Percentiles rank a stretch among this genome's conserved stretches.
Evolutionary conservation across 306 rosid genomes (phyloP).

Genomic region (Begonia peltatifolia): DNA sequence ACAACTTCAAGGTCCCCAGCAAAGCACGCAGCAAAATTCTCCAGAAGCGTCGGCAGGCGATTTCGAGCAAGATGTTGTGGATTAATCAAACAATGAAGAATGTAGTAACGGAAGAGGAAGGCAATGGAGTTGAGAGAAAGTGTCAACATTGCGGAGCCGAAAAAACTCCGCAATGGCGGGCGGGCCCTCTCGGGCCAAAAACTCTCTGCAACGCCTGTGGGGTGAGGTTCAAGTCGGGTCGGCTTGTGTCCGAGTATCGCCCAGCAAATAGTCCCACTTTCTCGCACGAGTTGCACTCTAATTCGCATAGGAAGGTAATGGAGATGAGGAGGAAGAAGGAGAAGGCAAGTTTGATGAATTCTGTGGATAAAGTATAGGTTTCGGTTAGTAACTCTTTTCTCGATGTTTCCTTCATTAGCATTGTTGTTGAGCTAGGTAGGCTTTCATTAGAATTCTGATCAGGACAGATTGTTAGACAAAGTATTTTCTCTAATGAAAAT

Average conservation of each 20-base stretch:
- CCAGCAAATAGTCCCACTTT: constrained; percentile 66
- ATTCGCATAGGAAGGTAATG: constrained; percentile 56
- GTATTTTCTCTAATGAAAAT: too few relatives aligned
- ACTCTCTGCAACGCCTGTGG: constrained; percentile 84
- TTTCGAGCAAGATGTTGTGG: constrained; percentile 18
- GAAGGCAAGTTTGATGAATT: constrained; percentile 19
- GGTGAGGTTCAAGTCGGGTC: constrained; percentile 51
- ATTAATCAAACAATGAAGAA: constrained; percentile 16
- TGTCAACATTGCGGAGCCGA: constrained; percentile 66
- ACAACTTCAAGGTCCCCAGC: constrained; percentile 38
- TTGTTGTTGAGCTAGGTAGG: too few relatives aligned
- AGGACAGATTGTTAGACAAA: too few relatives aligned
- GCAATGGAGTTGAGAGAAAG: constrained; percentile 22
- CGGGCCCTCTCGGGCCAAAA: constrained; percentile 53
- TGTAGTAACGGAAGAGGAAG: neutral
- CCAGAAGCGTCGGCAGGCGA: constrained; percentile 18
- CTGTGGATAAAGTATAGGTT: constrained; percentile 29
- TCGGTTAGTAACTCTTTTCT: neutral
- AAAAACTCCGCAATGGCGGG: constrained; percentile 68
- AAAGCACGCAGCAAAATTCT: constrained; percentile 52
- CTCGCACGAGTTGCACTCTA: constrained; percentile 44
- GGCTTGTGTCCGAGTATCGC: constrained; percentile 62
- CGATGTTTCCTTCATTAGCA: too few relatives aligned
- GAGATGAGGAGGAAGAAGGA: constrained; percentile 55
- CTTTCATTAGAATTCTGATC: too few relatives aligned